Evolutionary conservation across 148 eudicot species (phyloP), one percentile per base, ranked within the genome.

Genomic region (Nyssa sinensis): DNA sequence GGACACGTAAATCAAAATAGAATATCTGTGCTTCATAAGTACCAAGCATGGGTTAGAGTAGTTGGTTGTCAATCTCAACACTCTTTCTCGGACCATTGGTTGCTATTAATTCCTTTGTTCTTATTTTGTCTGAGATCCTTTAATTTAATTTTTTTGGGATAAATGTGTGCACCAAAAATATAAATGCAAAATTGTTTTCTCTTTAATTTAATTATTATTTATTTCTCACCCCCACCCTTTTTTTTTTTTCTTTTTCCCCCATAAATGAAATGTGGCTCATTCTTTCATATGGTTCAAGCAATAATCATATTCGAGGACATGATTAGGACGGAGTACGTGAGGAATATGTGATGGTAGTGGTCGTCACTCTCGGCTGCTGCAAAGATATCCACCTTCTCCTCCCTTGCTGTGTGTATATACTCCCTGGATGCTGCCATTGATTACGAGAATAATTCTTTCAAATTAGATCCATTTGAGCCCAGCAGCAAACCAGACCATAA

Each of bases 281-380:
- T 27, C 66, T 67, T 74, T 51, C 90, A 91, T 91, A 86, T 91
- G 90, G 88, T 88, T 30, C 93, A 85, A 83, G 88, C 92, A 24
- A 74, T 87, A 16, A 82, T 91, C 55, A 77, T 83, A n/a, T 81
- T 88, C 6, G 96, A 91, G 65, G 93, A 91, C 75, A 85, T 85
- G 92, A 91, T 91, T 12, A 90, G 84, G 80, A 41, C 88, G 11
- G 91, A 84, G 37, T 83, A 85, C 84, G 77, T 91, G 77, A 85
- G 72, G 72, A 90, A 82, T 31, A 77, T 78, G 8, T 84, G 95
- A 89, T 88, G 92, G 89, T 90, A 86, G 81, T 90, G 95, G 95
- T 90, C 95, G 11, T 90, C 95, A 28, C 81, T 88, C 2, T 83
- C 95, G 58, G 89, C 92, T 63, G 95, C 95, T 23, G 88, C 86